These are phyloP conservation scores for Auriscalpium vulgare DNA, from an alignment of 768 basidiomycete genomes.

Conservation along the genomic window DNA sequence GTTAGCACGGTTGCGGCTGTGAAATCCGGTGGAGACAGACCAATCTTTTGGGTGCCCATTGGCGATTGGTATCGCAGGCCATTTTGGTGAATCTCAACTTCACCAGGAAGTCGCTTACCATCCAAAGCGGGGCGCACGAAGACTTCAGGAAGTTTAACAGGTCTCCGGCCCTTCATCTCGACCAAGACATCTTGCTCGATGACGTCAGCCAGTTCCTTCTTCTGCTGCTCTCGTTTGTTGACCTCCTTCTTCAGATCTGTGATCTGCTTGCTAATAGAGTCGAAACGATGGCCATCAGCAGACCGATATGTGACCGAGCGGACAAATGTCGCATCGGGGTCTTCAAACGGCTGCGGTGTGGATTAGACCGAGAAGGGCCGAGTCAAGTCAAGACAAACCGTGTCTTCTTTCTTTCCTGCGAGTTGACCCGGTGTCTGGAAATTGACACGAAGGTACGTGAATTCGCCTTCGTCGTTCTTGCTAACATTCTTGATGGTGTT, in stretches of 20 bases:
- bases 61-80: conserved; percentile 89
- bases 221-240: conserved; percentile 94
- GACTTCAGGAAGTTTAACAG: conserved; percentile 81
- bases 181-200: conserved; percentile 87
- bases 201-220: conserved; percentile 97
- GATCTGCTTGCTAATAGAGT: conserved; percentile 84
- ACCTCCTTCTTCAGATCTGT: conserved; percentile 94
- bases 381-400: conserved; percentile 35
- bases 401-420: conserved; percentile 97
- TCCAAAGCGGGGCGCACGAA: conserved; percentile 92
- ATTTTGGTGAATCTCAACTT: conserved; percentile 96
- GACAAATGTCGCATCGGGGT: conserved; percentile 93
- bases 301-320: conserved; percentile 94
- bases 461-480: conserved; percentile 95
- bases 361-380: not conserved
- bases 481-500: conserved; percentile 97
- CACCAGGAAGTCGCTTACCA: conserved; percentile 92
- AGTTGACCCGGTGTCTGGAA: conserved; percentile 98
- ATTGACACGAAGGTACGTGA: conserved; percentile 91
- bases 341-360: conserved; percentile 75
- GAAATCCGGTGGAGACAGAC: conserved; percentile 34
- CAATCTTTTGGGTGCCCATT: conserved; percentile 83
- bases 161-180: conserved; percentile 84
- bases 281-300: conserved; percentile 81
- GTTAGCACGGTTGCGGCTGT: not conserved